Evolutionary conservation across 2,329 filamentous ascomycete genomes (phyloP), one percentile per base, ranked within the genome.

Genomic region (Botryotinia narcissicola): DNA sequence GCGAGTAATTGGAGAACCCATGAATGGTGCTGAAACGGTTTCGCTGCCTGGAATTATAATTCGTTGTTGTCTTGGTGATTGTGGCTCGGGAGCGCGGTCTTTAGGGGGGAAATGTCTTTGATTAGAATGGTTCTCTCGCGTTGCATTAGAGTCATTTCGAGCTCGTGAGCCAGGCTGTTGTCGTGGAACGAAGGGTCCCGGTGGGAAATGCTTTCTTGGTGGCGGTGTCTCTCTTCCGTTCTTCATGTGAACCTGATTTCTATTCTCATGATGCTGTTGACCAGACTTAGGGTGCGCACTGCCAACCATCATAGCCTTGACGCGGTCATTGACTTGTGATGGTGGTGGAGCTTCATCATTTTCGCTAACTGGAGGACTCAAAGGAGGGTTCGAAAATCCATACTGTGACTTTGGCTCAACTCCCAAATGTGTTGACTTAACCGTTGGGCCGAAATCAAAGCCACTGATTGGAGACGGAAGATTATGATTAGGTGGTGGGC

Each of bases 211-310:
- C 60, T 79, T 80, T 70, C 80, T 74, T 74, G 78, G 70, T 4
- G 84, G 82, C 48, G 91, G 88, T 0, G 89, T 89, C 73, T 92
- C 91, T 40, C 91, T 88, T 42, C 91, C 92, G 78, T 92, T 89
- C 76, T 95, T 92, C 81, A 97, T 88, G 80, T 94, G 92, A 66
- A 93, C 84, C 79, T 97, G 92, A 62, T 94, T 89, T 79, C 93
- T 92, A 32, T 91, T 89, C 79, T 98, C 95, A 78, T 97, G 93
- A 77, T 96, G 97, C 12, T 90, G 88, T 69, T 91, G 88, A 2
- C 85, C 83, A 1, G 94, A 93, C 80, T 94, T 94, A 76, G 92
- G 92, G 81, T 92, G 92, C 0, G 89, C 84, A 44, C 51, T 32
- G 14, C 90, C 89, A 82, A 90, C 85, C 0, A 93, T 92, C 0